Base-by-base conservation (phyloP, 768 basidiomycete species). In the Serpula lacrymans region DNA sequence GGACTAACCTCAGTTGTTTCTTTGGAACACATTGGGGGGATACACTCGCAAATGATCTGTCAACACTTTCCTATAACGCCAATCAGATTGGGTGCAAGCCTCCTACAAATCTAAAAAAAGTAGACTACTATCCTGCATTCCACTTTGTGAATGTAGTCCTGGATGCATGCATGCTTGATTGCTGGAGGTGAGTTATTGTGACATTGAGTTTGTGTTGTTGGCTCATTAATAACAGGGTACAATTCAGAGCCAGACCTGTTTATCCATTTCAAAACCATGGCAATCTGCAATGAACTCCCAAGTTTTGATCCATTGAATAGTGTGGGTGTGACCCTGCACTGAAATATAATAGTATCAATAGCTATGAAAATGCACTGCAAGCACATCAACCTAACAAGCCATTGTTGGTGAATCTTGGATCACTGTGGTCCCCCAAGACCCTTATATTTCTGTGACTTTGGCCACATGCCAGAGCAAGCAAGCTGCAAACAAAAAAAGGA, bases 1-100 rank as follows among this genome's bases (percentile, higher is more conserved):
- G 62, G 60, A 62, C 51, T 2, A 43, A 60, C 30, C 45, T 62
- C 13, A 59, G 55, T 36, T 43, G 51, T 2, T 38, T 62, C 16
- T 59, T 47, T 6, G 48, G 43, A 21, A 23, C 13, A 48, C 54
- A 34, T 34, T 34, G 33, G 33, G 33, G 33, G 12, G 10, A 9
- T 17, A 10, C 9, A 9, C 33, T 34, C 33, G 9, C 10, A 9
- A 34, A 18, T 17, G 13, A 6, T 32, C 44, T 24, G 51, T 60
- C 2, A 37, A 17, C 46, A 2, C 43, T 55, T 7, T 46, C 38
- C 2, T 29, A 31, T 34, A 34, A 50, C 4, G 51, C 53, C 2
- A 44, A 27, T 5, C 28, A 20, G 3, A 38, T 43, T 5, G 22
- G 35, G 5, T 17, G 39, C 9, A 42, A 36, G 18, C 14, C 22